Base-by-base conservation (phyloP, 2,329 filamentous ascomycete genomes). In the Phaeophleospora eucalypticola region DNA sequence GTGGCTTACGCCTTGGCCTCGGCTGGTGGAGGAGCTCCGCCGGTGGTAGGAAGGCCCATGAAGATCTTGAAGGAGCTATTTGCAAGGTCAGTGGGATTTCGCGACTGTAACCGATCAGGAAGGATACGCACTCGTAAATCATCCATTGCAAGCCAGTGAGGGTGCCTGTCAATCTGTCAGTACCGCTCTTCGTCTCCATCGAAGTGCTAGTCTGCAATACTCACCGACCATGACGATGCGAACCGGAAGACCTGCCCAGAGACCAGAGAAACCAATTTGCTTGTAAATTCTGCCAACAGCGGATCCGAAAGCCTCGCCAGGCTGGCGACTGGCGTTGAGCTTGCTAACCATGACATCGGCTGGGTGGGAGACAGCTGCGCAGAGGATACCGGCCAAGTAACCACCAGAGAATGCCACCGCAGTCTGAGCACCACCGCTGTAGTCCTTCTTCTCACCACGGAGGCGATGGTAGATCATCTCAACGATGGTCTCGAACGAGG, bases 161-260 rank as follows among this genome's bases (percentile, higher is more conserved):
- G 0, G 72, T 76, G 21, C 85, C 86, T 57, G 93, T 87, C 89
- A 95, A 95, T 62, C 94, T 82, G 62, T 95, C 95, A 60, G 82
- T 72, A 16, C 4, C 1, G 24, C 17, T 29, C 12, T 15, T 42
- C 34, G 16, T 21, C 18, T 8, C 8, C 18, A 35, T 10, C 36
- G 27, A 20, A 12, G 1, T 2, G n/a, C 15, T 27, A n/a, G n/a
- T n/a, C n/a, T n/a, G n/a, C 2, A 2, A 14, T 39, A 53, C 56
- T 53, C 24, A 58, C 56, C 56, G n/a, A 39, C 18, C 37, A 39
- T 39, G 12, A 39, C 37, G 18, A 39, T 39, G 24, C 37, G 49
- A 38, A 95, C 86, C 0, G 87, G 84, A 32, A 95, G 72, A 8
- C 90, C 90, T 62, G 95, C 95, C 89, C 90, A 95, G 24, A 95